These are phyloP conservation scores for Cladobotryum protrusum DNA, from an alignment of 2,329 filamentous ascomycete genomes.

Conservation along the genomic window DNA sequence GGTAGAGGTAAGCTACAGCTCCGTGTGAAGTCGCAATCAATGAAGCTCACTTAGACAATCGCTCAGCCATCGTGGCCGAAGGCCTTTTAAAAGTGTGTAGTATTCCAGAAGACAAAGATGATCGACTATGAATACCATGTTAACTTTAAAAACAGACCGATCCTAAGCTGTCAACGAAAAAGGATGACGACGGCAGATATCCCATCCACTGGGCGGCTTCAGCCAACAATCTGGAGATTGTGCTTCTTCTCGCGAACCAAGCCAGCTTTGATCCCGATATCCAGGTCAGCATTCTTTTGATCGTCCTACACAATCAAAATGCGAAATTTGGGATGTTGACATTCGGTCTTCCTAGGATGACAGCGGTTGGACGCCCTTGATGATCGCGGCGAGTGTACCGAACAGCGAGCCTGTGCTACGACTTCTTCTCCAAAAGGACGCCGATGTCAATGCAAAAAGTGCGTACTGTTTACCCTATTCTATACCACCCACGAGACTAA, in stretches of 20 bases:
- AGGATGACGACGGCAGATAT: conserved; percentile 82
- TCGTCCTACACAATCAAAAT: background rate
- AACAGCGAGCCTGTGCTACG: conserved; percentile 64
- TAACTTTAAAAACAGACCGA: conserved; percentile 52
- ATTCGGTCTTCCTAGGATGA: conserved; percentile 48
- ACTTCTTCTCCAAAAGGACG: conserved; percentile 61
- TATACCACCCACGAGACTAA: background rate
- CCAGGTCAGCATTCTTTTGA: conserved; percentile 43
- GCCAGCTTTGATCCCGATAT: conserved; percentile 79
- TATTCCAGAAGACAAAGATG: background rate
- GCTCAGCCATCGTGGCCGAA: conserved; percentile 62
- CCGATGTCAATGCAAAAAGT: conserved; percentile 71
- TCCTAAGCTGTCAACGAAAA: conserved; percentile 63
- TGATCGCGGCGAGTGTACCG: conserved; percentile 72
- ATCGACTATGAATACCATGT: background rate
- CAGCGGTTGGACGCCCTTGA: conserved; percentile 75
- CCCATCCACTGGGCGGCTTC: conserved; percentile 93
- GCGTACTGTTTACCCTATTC: conserved; percentile 13
- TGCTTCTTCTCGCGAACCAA: conserved; percentile 61
- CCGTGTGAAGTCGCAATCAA: background rate
- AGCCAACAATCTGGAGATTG: conserved; percentile 70
- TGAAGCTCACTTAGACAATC: background rate
- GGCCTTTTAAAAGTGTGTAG: conserved; percentile 38
- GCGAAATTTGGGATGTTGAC: background rate
- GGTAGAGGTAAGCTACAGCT: conserved; percentile 59